Conservation (phyloP, 2,329 filamentous ascomycete genomes). For the Anisogramma anomala region DNA sequence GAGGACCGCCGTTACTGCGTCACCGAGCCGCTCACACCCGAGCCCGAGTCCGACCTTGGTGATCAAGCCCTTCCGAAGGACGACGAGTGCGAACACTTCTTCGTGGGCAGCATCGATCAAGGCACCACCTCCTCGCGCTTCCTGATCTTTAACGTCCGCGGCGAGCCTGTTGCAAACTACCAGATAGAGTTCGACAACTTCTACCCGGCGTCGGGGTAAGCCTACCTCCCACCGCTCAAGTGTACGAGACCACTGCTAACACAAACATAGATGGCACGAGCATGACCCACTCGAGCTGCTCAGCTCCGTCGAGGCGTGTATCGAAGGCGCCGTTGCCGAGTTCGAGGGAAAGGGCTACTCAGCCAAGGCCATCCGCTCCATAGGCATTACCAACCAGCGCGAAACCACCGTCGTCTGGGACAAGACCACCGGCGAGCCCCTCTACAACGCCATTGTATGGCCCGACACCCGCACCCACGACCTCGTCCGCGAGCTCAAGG, state of each 20-base stretch:
- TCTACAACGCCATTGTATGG: conserved; percentile 83
- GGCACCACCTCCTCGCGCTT: conserved; percentile 85
- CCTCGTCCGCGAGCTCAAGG: conserved; percentile 67
- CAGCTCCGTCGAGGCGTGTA: conserved; percentile 64
- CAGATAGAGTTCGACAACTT: conserved; percentile 80
- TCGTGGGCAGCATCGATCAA: conserved; percentile 81
- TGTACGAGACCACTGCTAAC: conserved; percentile 1
- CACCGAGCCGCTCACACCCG: conserved; percentile 8
- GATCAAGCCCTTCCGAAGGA: conserved; percentile 19
- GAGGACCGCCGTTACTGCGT: conserved; percentile 14
- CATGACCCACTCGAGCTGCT: conserved; percentile 73
- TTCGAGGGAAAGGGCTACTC: conserved; percentile 62
- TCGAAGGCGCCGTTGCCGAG: conserved; percentile 60
- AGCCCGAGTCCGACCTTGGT: neutral
- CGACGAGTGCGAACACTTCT: conserved; percentile 35
- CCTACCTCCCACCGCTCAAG: conserved; percentile 17
- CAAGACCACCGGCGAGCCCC: conserved; percentile 61
- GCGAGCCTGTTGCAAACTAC: conserved; percentile 68
- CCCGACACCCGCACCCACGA: conserved; percentile 67
- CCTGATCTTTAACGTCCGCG: conserved; percentile 74
- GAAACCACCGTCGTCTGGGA: conserved; percentile 86
- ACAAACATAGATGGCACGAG: conserved; percentile 63
- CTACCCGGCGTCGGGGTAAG: conserved; percentile 75
- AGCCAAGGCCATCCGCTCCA: conserved; percentile 56
- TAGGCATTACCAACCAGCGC: conserved; percentile 84